Base-by-base conservation (phyloP, 2,329 filamentous ascomycete genomes). In the Orbilia javanica region DNA sequence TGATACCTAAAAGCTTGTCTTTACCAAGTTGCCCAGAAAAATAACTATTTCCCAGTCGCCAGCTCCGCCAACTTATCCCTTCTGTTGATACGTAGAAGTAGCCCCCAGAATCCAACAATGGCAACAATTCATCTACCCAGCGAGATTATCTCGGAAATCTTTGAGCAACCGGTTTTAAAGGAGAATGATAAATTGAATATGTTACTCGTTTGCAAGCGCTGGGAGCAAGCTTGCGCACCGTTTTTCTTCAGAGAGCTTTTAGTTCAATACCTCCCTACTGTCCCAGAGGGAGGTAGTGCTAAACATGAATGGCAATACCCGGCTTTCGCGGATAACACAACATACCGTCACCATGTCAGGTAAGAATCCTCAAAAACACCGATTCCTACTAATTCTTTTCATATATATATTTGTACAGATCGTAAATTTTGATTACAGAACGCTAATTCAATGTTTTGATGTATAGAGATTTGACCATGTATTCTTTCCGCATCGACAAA, bases 191-290 rank as follows among this genome's bases (percentile, higher is more conserved):
- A 34, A n/a, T 18, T 55, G 22, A 55, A 55, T n/a, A 55, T 55
- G 52, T 55, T 55, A n/a, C 29, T 34, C 1, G 29, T 34, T 20
- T 55, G 52, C 29, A 55, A 55, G 29, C 52, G 27, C n/a, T 55
- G 52, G 52, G 52, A 55, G 20, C 52, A 55, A 36, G 52, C 52
- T 36, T 55, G 52, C 6, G 52, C 52, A 15, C 27, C 52, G n/a
- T n/a, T 55, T 13, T 36, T 55, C 25, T 55, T 55, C 15, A 7
- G 27, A 55, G 52, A 55, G 7, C 27, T 34, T 18, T 31, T 55
- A 15, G 52, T 55, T 55, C 52, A 55, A 29, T 55, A 55, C 36
- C 15, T 55, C 5, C 52, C 52, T 20, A 20, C 52, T 10, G 52
- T 34, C 1, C 5, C 52, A 5, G 27, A 20, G 27, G 52, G 48